A percentile compares a stretch with the other conserved stretches of the same genome.
Conservation (phyloP, 2,329 filamentous ascomycete species). For the Fusarium incarnatum region DNA sequence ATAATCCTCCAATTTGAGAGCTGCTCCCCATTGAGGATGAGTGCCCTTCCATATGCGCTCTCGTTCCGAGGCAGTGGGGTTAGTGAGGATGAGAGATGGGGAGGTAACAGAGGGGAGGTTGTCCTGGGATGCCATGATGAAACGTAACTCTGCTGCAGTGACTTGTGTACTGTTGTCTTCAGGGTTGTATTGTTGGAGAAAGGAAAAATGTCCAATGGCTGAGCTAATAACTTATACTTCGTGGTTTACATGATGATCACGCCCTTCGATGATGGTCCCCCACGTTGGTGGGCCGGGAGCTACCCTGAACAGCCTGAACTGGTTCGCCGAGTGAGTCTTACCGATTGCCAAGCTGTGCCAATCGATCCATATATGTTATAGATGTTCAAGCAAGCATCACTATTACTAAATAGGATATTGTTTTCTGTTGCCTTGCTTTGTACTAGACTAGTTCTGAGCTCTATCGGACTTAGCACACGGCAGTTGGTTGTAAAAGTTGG, state of each 20-base stretch:
- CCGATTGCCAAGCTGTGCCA: not conserved
- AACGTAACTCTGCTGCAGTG: not conserved
- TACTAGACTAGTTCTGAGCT: no score
- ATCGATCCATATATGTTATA: not conserved
- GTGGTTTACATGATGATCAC: not conserved
- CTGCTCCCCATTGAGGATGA: conserved; percentile 68
- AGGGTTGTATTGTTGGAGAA: not conserved
- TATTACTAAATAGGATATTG: not conserved
- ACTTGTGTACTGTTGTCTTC: not conserved
- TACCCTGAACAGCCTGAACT: conserved; percentile 22
- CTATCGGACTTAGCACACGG: no score
- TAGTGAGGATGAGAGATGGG: conserved; percentile 56
- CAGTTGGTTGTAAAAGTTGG: not conserved
- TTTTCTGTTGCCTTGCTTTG: not conserved
- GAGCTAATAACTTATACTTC: conserved; percentile 18
- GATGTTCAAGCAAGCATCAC: not conserved
- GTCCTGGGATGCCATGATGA: conserved; percentile 36
- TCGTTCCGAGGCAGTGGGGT: conserved; percentile 68
- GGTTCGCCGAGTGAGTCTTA: conserved; percentile 21
- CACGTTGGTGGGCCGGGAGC: conserved; percentile 10
- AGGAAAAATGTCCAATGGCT: not conserved
- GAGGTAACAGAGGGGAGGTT: conserved; percentile 42
- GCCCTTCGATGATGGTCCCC: conserved; percentile 22
- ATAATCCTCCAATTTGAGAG: conserved; percentile 67
- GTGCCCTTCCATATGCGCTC: conserved; percentile 66